Base-by-base conservation (phyloP, 2,329 filamentous ascomycete genomes). In the Ophiostoma montium region DNA sequence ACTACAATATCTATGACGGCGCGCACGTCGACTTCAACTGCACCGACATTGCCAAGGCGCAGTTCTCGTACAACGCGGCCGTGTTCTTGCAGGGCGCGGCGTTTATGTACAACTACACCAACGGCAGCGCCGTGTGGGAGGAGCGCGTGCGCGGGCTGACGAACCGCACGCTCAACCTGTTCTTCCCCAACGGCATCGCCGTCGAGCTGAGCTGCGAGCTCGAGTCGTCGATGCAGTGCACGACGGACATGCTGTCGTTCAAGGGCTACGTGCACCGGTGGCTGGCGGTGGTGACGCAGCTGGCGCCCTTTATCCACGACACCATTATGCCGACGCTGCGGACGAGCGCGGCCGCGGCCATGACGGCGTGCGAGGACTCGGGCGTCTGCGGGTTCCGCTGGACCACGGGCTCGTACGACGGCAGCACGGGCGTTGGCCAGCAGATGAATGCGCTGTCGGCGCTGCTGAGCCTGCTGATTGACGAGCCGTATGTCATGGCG, bases 201-300 rank as follows among this genome's bases (percentile, higher is more conserved):
- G 77, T 67, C 50, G 85, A 90, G 62, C 64, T 76, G 3, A 69
- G 78, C 15, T 90, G 85, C 65, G 83, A 87, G 56, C 55, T 57
- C 15, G 3, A 35, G 6, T 57, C 61, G n/a, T 50, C 52, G 50
- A 49, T 57, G 21, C 65, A 70, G 3, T 90, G 86, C 67, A 80
- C 80, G 50, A 70, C 75, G 45, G 86, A 90, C 58, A 84, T 87
- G 70, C 64, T 76, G 52, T 76, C 77, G 1, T 88, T 83, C 73
- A 86, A 86, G 63, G 82, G 81, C 38, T 80, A 80, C 51, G 67
- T 85, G n/a, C 71, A 78, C 56, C 74, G 79, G 36, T 84, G 80
- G 78, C 67, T 86, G 56, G 70, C 75, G 4, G 69, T 73, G 19
- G 70, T 75, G 1, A 72, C 76, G 2, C 70, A 81, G 56, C 48